Percentiles rank a stretch among this genome's conserved stretches.
These are phyloP conservation scores for Fusarium devonianum DNA, from an alignment of 2,329 filamentous ascomycete genomes.

Conservation along the genomic window DNA sequence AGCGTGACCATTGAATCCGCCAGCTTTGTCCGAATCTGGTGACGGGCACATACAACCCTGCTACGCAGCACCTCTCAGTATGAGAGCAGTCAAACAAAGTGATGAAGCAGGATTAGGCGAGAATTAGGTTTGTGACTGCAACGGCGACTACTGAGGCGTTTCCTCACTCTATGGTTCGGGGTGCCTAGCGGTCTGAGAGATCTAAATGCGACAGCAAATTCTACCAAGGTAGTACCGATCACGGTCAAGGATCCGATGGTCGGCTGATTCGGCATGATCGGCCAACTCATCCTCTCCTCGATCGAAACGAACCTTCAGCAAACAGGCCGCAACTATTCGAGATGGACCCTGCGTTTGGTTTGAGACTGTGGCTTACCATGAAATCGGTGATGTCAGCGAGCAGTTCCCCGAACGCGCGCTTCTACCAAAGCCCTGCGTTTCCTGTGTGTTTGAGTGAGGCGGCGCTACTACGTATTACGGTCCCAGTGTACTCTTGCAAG, in stretches of 20 bases:
- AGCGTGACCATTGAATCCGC: slow-evolving; percentile 30
- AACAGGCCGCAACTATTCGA: too few relatives aligned
- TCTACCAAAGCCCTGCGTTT: slow-evolving; percentile 15
- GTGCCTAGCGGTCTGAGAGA: slow-evolving; percentile 7
- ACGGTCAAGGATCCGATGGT: not conserved
- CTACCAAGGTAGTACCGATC: too few relatives aligned
- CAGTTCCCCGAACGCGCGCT: slow-evolving; percentile 15
- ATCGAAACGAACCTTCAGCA: too few relatives aligned
- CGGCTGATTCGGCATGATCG: too few relatives aligned
- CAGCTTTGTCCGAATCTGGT: slow-evolving; percentile 24
- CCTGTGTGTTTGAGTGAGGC: slow-evolving; percentile 20
- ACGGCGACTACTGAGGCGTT: not conserved
- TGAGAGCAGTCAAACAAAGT: slow-evolving; percentile 16
- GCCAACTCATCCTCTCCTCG: not conserved
- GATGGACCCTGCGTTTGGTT: too few relatives aligned
- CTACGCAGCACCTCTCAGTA: slow-evolving; percentile 9
- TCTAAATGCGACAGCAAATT: not conserved
- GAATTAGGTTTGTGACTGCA: too few relatives aligned
- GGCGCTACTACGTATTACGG: slow-evolving; percentile 14
- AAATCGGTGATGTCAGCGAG: slow-evolving; percentile 39
- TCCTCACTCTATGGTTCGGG: too few relatives aligned
- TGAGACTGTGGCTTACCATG: too few relatives aligned
- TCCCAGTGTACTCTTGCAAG: slow-evolving; percentile 6
- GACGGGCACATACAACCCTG: slow-evolving; percentile 21
- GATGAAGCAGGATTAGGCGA: slow-evolving; percentile 1